Conservation (phyloP, 2,329 filamentous ascomycete genomes). For the Ceratocystis variospora region DNA sequence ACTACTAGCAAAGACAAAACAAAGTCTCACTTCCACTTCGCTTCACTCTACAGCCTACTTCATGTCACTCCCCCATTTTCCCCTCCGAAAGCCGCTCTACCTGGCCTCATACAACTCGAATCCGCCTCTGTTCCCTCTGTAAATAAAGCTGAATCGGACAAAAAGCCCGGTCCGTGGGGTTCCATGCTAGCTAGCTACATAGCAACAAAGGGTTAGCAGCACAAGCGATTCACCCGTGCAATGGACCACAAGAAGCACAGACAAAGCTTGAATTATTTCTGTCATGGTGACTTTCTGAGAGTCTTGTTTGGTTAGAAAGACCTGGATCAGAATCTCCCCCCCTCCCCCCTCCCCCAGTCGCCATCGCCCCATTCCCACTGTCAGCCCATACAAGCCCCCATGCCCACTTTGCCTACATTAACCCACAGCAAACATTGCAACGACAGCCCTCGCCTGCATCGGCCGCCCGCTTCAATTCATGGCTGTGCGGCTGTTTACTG, state of each 20-base stretch:
- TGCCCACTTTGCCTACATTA: background rate
- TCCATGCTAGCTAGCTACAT: no score
- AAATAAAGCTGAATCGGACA: background rate
- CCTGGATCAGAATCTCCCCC: background rate
- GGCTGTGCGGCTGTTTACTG: background rate
- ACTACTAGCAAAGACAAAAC: background rate
- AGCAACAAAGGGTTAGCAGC: background rate
- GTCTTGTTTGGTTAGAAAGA: background rate
- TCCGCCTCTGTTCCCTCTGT: background rate
- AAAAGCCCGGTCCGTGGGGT: background rate
- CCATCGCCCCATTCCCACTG: background rate
- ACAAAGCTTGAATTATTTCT: background rate
- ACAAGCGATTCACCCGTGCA: background rate
- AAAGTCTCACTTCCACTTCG: background rate
- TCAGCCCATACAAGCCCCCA: background rate
- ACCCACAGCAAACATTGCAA: background rate
- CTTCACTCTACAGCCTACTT: background rate
- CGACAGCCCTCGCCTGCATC: background rate
- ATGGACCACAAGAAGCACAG: slow-evolving; percentile 1
- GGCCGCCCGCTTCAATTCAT: background rate
- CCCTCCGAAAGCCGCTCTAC: background rate
- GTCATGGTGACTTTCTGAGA: background rate
- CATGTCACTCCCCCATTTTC: no score
- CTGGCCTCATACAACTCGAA: background rate
- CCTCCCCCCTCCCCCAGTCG: no score